These are phyloP conservation scores for Iberis pinnata DNA, from an alignment of 345 rosid genomes.

Conservation along the genomic window DNA sequence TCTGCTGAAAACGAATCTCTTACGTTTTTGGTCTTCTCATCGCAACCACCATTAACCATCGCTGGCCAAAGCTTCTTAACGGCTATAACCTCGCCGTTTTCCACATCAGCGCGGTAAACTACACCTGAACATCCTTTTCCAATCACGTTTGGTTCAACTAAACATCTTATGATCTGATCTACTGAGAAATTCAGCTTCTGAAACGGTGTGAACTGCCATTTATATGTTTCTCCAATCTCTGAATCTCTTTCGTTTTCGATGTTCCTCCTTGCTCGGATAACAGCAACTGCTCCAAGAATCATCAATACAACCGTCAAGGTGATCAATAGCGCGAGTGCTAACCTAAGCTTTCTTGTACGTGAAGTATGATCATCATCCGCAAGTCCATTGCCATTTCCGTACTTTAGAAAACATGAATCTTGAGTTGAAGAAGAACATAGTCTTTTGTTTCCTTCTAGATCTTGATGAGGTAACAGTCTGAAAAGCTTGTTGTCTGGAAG, in stretches of 20 bases:
- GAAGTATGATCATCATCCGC: conserved; percentile 29
- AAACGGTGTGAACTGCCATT: conserved; percentile 95
- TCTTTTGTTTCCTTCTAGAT: conserved; percentile 54
- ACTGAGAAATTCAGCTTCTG: conserved; percentile 87
- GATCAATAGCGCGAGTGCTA: conserved; percentile 67
- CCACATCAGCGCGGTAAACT: conserved; percentile 88
- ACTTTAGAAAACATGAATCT: conserved; percentile 56
- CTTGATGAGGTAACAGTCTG: conserved; percentile 47
- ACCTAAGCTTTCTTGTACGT: conserved; percentile 52
- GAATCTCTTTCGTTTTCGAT: conserved; percentile 54
- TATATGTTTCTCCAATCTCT: conserved; percentile 78
- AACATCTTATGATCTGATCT: conserved; percentile 70
- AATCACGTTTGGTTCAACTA: conserved; percentile 73
- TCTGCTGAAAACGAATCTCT: conserved; percentile 93
- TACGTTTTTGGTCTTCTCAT: conserved; percentile 52
- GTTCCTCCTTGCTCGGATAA: conserved; percentile 47
- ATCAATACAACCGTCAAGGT: conserved; percentile 59
- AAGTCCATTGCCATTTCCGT: conserved; percentile 32
- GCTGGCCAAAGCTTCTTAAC: conserved; percentile 94
- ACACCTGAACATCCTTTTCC: conserved; percentile 93
- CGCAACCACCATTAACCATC: conserved; percentile 37
- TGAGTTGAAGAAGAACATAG: conserved; percentile 53
- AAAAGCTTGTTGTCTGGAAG: conserved; percentile 87
- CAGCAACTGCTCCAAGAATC: conserved; percentile 62
- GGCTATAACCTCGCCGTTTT: conserved; percentile 74